Base-by-base conservation (phyloP, 2,329 filamentous ascomycete genomes). In the Fusarium nanum region DNA sequence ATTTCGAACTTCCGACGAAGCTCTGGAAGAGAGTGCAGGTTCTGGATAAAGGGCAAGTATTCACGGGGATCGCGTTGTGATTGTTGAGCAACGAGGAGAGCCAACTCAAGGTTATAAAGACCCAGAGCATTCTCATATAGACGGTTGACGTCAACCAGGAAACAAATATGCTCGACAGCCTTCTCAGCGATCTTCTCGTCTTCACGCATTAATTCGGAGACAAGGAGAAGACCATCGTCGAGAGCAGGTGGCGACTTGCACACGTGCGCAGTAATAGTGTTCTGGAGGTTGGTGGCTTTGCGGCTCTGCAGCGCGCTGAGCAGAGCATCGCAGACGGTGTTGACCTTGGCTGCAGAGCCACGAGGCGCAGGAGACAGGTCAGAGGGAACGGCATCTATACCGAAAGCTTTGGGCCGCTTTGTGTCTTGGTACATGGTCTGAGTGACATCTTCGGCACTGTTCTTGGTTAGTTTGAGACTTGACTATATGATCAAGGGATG, bases 161-260 rank as follows among this genome's bases (percentile, higher is more conserved):
- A 99, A 84, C 94, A 98, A 64, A 99, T 98, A 76, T 99, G 96
- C 77, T 98, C 94, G 23, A 98, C 91, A 0, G 95, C 95, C 78
- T 91, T 91, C 72, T 98, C 95, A 1, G 93, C 93, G 71, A 94
- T 85, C 55, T 89, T 87, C 44, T 89, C 84, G 52, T 92, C 88
- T 71, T 91, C 87, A 58, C 87, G 85, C 84, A 89, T 87, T 37
- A 99, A 82, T 56, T 90, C 87, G 6, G 93, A 91, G 34, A 98
- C 92, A 32, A 98, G 89, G 4, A 83, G 83, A 53, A 99, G 84
- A 5, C 94, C 96, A 65, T 95, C 91, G 61, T 97, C 93, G 1
- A 98, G 87, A 53, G 97, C 95, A 9, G 96, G 94, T 1, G 96
- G 96, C 6, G 85, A 88, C 79, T 98, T 99, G 87, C 93, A 98